Evolutionary conservation across 73 alveolate genomes (phyloP).

Genomic region (Tetrahymena malaccensis): DNA sequence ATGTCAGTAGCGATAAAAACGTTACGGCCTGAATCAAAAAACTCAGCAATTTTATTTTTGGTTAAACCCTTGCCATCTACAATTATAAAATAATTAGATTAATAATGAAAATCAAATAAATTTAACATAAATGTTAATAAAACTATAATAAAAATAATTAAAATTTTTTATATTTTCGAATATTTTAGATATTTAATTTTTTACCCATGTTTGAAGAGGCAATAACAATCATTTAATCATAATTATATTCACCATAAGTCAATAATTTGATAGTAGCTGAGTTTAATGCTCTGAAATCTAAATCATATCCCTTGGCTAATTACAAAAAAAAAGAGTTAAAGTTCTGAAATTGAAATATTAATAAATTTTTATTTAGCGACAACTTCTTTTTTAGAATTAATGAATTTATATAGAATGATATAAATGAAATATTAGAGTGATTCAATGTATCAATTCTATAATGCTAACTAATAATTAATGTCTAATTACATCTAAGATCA

Average conservation of each 20-base stretch:
- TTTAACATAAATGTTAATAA: not conserved
- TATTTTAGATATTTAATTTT: not conserved
- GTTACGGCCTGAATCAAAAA: slow-evolving; percentile 34
- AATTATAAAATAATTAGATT: not conserved
- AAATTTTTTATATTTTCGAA: not conserved
- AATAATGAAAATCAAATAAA: not conserved
- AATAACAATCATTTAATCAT: slow-evolving; percentile 18
- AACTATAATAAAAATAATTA: not conserved
- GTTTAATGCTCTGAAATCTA: slow-evolving; percentile 20
- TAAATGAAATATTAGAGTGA: not conserved
- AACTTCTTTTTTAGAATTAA: not conserved
- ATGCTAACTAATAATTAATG: not conserved
- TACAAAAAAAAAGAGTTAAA: not conserved
- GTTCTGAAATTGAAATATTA: not conserved
- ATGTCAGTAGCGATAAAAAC: slow-evolving; percentile 8
- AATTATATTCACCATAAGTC: slow-evolving; percentile 37
- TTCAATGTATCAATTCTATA: not conserved
- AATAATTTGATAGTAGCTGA: slow-evolving; percentile 14
- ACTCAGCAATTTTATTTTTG: slow-evolving; percentile 7
- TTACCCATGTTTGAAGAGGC: not conserved
- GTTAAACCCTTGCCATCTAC: not conserved
- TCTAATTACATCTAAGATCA: not conserved
- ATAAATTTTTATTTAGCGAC: too few relatives aligned
- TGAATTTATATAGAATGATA: not conserved
- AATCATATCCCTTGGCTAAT: not conserved